A percentile compares a stretch with the other conserved stretches of the same genome.
phyloP scores from a whole-genome alignment of 352 stramenopile species.

The Elongisporangium prolatum region DNA sequence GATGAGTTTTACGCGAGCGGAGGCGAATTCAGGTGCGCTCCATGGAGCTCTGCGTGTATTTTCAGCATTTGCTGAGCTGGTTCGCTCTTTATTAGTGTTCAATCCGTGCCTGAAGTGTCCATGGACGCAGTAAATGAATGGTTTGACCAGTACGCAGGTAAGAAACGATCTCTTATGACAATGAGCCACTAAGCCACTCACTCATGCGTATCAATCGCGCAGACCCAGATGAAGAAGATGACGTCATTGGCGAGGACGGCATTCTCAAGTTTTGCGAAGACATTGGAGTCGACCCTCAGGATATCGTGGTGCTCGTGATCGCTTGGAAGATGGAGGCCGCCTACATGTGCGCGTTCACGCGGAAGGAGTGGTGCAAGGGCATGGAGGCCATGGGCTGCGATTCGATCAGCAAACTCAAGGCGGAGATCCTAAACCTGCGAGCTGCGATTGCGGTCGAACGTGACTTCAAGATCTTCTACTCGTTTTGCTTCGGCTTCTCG shows the following conservation, averaged over 20 bases:
- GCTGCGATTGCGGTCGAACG: slow-evolving; percentile 44
- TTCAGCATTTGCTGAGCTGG: not conserved
- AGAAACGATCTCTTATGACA: not conserved
- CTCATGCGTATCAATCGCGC: not conserved
- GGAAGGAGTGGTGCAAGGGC: slow-evolving; percentile 75
- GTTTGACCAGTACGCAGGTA: slow-evolving; percentile 69
- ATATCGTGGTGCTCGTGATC: slow-evolving; percentile 78
- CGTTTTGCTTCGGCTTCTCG: slow-evolving; percentile 85
- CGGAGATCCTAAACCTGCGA: slow-evolving; percentile 49
- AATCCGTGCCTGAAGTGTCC: slow-evolving; percentile 24
- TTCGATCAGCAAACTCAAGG: slow-evolving; percentile 52
- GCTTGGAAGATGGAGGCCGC: slow-evolving; percentile 85
- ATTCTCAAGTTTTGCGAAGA: slow-evolving; percentile 81
- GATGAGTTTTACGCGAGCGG: slow-evolving; percentile 76
- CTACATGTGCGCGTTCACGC: slow-evolving; percentile 84
- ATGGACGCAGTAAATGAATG: slow-evolving; percentile 44
- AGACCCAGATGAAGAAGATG: slow-evolving; percentile 47
- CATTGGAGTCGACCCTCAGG: slow-evolving; percentile 70
- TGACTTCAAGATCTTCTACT: slow-evolving; percentile 82
- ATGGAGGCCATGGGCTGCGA: slow-evolving; percentile 80
- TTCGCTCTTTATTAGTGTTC: slow-evolving; percentile 7
- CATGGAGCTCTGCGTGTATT: slow-evolving; percentile 6
- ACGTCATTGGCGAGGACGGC: slow-evolving; percentile 66
- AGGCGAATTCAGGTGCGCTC: slow-evolving; percentile 21
- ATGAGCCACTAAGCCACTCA: slow-evolving; percentile 1